Conservation (phyloP, 495 filamentous ascomycete species). For the Halenospora varia region DNA sequence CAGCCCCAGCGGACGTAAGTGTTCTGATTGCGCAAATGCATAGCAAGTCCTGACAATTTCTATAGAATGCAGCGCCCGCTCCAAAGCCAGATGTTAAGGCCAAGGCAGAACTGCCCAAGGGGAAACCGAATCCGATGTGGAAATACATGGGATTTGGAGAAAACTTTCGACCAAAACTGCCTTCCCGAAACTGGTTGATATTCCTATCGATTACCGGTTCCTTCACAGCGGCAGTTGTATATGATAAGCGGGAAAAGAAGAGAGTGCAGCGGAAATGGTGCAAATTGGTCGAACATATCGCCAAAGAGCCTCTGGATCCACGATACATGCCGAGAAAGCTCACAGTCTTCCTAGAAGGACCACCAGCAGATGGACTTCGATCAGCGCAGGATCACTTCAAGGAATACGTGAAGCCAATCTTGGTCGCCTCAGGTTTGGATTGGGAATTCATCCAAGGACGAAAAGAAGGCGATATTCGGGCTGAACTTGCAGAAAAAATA, state of each 20-base stretch:
- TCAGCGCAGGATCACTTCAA: conserved; percentile 87
- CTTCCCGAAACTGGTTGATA: conserved; percentile 96
- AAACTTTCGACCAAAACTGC: conserved; percentile 74
- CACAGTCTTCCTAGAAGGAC: conserved; percentile 79
- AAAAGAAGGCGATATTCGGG: conserved; percentile 82
- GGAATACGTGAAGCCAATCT: conserved; percentile 90
- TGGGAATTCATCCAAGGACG: conserved; percentile 93
- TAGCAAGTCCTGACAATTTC: conserved; percentile 10
- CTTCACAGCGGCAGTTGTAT: conserved; percentile 72
- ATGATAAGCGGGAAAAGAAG: conserved; percentile 87
- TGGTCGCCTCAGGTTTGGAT: conserved; percentile 86
- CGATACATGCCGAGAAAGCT: conserved; percentile 73
- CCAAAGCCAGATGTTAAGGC: conserved; percentile 27
- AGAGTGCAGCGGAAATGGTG: conserved; percentile 81
- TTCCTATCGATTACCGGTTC: conserved; percentile 77
- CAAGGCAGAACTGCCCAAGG: conserved; percentile 39
- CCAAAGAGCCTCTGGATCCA: conserved; percentile 68
- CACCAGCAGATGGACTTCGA: conserved; percentile 79
- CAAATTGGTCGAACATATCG: conserved; percentile 79
- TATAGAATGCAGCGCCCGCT: conserved; percentile 11
- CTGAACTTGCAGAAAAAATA: conserved; percentile 75
- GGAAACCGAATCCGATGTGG: conserved; percentile 57
- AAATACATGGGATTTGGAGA: conserved; percentile 76
- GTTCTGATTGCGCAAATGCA: conserved; percentile 4
- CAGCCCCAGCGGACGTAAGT: conserved; percentile 10